A percentile compares a stretch with the other conserved stretches of the same genome.
phyloP scores from a whole-genome alignment of 768 basidiomycete genomes.

The Butyriboletus loyo region DNA sequence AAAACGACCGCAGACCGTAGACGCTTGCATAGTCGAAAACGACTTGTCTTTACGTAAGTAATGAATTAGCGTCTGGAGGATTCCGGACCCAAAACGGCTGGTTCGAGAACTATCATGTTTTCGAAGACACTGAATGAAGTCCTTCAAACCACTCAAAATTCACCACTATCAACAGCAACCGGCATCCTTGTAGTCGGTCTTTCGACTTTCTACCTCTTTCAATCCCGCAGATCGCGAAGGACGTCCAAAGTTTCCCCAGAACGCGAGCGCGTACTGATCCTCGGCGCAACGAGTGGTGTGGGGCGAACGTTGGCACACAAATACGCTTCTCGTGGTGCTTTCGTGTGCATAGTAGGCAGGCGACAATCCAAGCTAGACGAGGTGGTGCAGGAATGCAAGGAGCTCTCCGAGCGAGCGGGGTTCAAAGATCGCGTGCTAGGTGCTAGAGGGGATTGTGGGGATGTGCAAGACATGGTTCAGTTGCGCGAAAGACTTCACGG shows the following conservation, averaged over 20 bases:
- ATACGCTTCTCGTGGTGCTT: conserved; percentile 75
- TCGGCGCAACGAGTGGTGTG: conserved; percentile 85
- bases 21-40: background rate
- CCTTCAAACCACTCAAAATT: background rate
- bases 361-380: conserved; percentile 50
- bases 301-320: conserved; percentile 66
- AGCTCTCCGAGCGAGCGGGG: conserved; percentile 15
- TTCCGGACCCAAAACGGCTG: no score
- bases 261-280: conserved; percentile 70
- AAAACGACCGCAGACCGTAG: background rate
- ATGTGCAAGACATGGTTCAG: conserved; percentile 62
- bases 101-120: no score
- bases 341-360: conserved; percentile 72
- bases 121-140: conserved; percentile 5
- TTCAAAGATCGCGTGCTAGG: conserved; percentile 41
- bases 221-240: conserved; percentile 25
- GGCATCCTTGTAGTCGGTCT: conserved; percentile 16
- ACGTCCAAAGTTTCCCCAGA: conserved; percentile 36
- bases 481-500: conserved; percentile 51
- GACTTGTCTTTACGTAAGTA: conserved; percentile 7
- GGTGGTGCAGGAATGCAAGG: conserved; percentile 60
- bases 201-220: conserved; percentile 18
- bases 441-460: conserved; percentile 60
- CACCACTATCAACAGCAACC: conserved; percentile 5
- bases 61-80: no score